A percentile compares a stretch with the other conserved stretches of the same genome.
Evolutionary conservation across 1,284 basidiomycete genomes (phyloP).

Genomic region (Cerrena zonata): DNA sequence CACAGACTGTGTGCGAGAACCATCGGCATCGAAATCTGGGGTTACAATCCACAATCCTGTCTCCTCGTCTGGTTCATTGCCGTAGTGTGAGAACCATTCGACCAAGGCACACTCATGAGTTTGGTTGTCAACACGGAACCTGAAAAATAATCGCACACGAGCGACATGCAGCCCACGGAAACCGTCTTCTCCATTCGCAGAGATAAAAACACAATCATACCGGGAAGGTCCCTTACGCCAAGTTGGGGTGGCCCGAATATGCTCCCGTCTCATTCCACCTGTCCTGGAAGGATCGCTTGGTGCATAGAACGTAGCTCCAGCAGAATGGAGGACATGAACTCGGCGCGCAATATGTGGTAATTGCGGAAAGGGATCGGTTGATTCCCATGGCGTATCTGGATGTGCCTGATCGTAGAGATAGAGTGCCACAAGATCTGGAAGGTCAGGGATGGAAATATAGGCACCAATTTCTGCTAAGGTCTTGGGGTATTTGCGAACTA

Average conservation of each 20-base stretch:
- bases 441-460: background rate
- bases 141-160: slow-evolving; percentile 8
- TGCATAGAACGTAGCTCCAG: slow-evolving; percentile 9
- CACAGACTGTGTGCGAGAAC: slow-evolving; percentile 3
- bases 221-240: slow-evolving; percentile 4
- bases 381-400: background rate
- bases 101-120: background rate
- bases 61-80: slow-evolving; percentile 1
- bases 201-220: slow-evolving; percentile 5
- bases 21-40: background rate
- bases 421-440: background rate
- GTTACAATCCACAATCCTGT: background rate
- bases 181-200: background rate
- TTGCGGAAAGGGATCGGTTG: slow-evolving; percentile 5
- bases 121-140: background rate
- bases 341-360: background rate
- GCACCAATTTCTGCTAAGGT: too few relatives aligned
- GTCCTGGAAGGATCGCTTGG: slow-evolving; percentile 5
- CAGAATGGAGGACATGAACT: slow-evolving; percentile 23
- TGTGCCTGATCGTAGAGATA: slow-evolving; percentile 1
- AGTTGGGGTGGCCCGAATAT: slow-evolving; percentile 16
- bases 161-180: background rate
- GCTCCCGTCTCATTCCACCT: too few relatives aligned
- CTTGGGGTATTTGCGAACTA: too few relatives aligned
- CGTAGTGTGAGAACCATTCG: too few relatives aligned